A percentile compares a stretch with the other conserved stretches of the same genome.
These are phyloP conservation scores for Melanogaster broomeanus DNA, from an alignment of 768 basidiomycete genomes.

Conservation along the genomic window DNA sequence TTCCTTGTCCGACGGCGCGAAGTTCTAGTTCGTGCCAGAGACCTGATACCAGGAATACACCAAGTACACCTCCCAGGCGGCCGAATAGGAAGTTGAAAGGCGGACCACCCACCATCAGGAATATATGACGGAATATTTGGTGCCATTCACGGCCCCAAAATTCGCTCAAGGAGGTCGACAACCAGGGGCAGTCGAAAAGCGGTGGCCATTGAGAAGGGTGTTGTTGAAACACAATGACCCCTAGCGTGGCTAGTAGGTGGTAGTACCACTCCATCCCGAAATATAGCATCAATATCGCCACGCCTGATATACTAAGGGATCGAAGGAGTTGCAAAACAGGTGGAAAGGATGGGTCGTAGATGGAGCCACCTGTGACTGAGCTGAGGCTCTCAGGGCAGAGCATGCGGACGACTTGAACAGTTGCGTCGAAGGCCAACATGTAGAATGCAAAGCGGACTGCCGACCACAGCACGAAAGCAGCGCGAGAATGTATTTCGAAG, in stretches of 20 bases:
- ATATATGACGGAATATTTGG: slow-evolving; percentile 58
- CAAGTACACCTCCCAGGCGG: slow-evolving; percentile 53
- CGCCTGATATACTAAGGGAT: slow-evolving; percentile 42
- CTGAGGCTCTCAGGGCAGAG: slow-evolving; percentile 43
- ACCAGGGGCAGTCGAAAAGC: slow-evolving; percentile 50
- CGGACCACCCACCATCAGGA: slow-evolving; percentile 53
- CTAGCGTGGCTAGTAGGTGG: slow-evolving; percentile 42
- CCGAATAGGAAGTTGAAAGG: too few species aligned
- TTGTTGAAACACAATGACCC: slow-evolving; percentile 48
- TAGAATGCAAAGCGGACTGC: slow-evolving; percentile 3
- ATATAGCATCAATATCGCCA: slow-evolving; percentile 47
- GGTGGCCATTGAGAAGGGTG: slow-evolving; percentile 61
- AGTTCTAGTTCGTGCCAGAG: slow-evolving; percentile 56
- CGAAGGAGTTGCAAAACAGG: slow-evolving; percentile 34
- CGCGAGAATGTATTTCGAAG: too few species aligned
- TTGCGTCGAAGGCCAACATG: slow-evolving; percentile 10
- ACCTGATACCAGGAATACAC: slow-evolving; percentile 60
- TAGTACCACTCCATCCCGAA: slow-evolving; percentile 45
- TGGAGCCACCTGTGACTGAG: slow-evolving; percentile 32
- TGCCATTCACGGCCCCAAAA: slow-evolving; percentile 72
- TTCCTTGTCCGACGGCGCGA: slow-evolving; percentile 54
- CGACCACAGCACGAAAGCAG: too few species aligned
- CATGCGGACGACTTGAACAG: slow-evolving; percentile 9
- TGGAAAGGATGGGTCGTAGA: slow-evolving; percentile 37
- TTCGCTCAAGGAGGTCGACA: too few species aligned